Conservation (phyloP, 73 alveolate species). For the Paraurostyla sp. region DNA sequence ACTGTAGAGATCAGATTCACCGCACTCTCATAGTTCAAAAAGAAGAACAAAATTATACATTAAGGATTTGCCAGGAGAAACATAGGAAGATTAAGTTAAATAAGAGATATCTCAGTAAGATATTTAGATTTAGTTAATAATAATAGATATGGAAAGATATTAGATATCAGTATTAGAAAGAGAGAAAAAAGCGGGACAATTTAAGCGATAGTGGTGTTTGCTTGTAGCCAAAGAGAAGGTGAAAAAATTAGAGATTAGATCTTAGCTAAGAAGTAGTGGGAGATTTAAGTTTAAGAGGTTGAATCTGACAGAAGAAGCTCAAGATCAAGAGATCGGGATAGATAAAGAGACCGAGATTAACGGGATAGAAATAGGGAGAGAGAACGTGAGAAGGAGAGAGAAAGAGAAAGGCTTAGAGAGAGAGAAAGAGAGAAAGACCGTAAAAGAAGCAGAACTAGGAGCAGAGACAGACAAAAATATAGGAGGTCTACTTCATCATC, state of each 20-base stretch:
- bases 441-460: background rate
- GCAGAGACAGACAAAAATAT: background rate
- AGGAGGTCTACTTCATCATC: slow-evolving; percentile 46
- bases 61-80: slow-evolving; percentile 36
- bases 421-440: slow-evolving; percentile 23
- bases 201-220: background rate
- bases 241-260: background rate
- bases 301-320: background rate
- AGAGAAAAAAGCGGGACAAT: slow-evolving; percentile 14
- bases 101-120: slow-evolving; percentile 8
- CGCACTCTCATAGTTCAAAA: background rate
- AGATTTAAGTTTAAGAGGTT: slow-evolving; percentile 30
- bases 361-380: slow-evolving; percentile 17
- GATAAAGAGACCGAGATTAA: background rate
- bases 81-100: background rate
- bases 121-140: background rate
- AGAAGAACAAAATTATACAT: slow-evolving; percentile 35
- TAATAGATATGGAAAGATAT: background rate
- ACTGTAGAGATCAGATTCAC: background rate
- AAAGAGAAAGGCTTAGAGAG: slow-evolving; percentile 38
- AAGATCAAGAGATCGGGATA: slow-evolving; percentile 50
- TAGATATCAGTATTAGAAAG: background rate
- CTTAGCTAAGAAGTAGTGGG: slow-evolving; percentile 31
- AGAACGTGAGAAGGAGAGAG: background rate
- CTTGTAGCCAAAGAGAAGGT: slow-evolving; percentile 42